Conservation (phyloP, 2,329 filamentous ascomycete genomes). For the Bimuria novae-zelandiae region DNA sequence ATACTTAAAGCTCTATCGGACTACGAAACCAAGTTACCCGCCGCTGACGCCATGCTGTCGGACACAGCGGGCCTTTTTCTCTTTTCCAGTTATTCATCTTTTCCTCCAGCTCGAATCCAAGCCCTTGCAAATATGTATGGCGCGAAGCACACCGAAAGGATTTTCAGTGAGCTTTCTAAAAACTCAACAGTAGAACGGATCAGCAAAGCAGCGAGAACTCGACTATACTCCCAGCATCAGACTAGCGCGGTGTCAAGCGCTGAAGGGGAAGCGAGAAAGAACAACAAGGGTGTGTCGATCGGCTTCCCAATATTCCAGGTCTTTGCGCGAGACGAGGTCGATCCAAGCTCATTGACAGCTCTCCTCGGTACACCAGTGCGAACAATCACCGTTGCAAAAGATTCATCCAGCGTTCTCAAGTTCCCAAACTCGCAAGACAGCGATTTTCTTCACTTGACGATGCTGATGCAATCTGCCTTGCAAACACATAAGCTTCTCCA, state of each 20-base stretch:
- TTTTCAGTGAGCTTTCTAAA: constrained; percentile 7
- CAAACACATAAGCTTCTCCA: constrained; percentile 10
- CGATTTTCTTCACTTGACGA: constrained; percentile 8
- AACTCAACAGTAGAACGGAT: background rate
- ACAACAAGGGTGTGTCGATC: background rate
- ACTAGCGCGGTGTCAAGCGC: background rate
- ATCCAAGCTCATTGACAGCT: background rate
- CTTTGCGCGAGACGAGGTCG: constrained; percentile 1
- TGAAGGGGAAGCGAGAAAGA: background rate
- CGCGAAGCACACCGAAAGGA: constrained; percentile 4
- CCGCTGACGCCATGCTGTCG: background rate
- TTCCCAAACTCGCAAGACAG: constrained; percentile 3
- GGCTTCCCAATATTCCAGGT: constrained; percentile 12
- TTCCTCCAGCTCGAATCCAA: background rate
- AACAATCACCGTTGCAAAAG: constrained; percentile 6
- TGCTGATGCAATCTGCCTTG: constrained; percentile 8
- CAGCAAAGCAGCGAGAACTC: background rate
- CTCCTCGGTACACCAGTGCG: constrained; percentile 5
- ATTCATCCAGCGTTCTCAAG: background rate
- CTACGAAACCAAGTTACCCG: background rate
- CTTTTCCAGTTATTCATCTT: background rate
- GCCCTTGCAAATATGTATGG: constrained; percentile 6
- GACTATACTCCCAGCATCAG: background rate
- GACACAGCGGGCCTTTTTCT: constrained; percentile 12
- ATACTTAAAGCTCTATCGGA: constrained; percentile 5